A percentile compares a stretch with the other conserved stretches of the same genome.
These are phyloP conservation scores for Cyberlindnera mycetangii DNA, from an alignment of 805 yeast genomes.

Conservation along the genomic window DNA sequence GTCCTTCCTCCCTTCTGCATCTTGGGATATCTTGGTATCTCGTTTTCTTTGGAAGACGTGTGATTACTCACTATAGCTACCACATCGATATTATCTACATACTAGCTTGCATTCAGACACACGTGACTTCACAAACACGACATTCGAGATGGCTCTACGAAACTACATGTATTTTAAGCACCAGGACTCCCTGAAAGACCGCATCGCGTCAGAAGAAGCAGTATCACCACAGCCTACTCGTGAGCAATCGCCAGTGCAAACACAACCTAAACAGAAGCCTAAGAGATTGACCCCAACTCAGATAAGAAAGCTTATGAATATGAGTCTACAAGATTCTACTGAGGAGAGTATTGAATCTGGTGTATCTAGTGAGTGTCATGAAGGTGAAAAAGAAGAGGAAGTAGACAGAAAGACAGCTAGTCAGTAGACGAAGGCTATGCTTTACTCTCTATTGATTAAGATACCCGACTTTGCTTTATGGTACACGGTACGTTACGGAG, in stretches of 20 bases:
- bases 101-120: no score
- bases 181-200: slow-evolving; percentile 32
- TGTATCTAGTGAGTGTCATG: background rate
- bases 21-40: background rate
- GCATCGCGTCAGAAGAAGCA: slow-evolving; percentile 31
- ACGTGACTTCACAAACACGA: background rate
- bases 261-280: slow-evolving; percentile 10
- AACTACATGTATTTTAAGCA: slow-evolving; percentile 44
- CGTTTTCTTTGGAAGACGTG: no score
- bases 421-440: no score
- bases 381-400: background rate
- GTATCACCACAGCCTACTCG: background rate
- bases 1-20: background rate
- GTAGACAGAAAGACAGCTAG: no score
- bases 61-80: no score
- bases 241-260: background rate
- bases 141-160: slow-evolving; percentile 38
- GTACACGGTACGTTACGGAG: no score
- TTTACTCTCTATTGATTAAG: no score
- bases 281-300: slow-evolving; percentile 30
- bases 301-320: slow-evolving; percentile 20
- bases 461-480: background rate
- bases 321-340: slow-evolving; percentile 6
- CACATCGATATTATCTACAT: no score
- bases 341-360: background rate